Base-by-base conservation (phyloP, 2,329 filamentous ascomycete genomes). In the Westerdykella ornata region DNA sequence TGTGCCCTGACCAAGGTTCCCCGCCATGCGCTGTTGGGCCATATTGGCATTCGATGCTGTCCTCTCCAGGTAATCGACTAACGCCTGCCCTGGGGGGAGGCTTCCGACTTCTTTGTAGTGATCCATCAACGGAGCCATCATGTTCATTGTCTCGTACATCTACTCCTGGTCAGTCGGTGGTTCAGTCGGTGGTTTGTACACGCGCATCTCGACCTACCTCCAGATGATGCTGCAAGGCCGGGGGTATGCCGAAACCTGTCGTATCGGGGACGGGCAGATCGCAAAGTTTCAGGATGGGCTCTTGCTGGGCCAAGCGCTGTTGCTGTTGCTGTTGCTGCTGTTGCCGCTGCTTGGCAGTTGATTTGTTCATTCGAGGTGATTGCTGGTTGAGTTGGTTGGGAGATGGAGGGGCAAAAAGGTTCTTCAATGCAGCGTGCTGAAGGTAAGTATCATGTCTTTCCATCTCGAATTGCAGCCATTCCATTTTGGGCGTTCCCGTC, bases 381-480 rank as follows among this genome's bases (percentile, higher is more conserved):
- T 73, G 71, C 56, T 73, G 72, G 39, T 75, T 75, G 45, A 59
- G 45, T 36, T 56, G 61, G 16, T 57, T 60, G 9, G 73, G 71
- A 12, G 72, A 73, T 47, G 70, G 71, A 46, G 72, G 62, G 8
- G 50, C 52, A 38, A 73, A 65, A 33, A 72, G 59, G 43, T 59
- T 59, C 55, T 66, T 75, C 54, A 81, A 57, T 37, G 73, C 73
- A 46, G 73, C 78, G 40, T 87, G 80, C 16, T 88, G 82, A 35
- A 97, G 72, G 56, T 84, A 95, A 66, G 97, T 89, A 52, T 89
- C 85, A 56, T 94, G 84, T 37, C 74, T 76, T 28, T 73, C 77
- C 1, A 85, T 87, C 35, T 81, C 74, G 52, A 97, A 89, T 55
- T 95, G 87, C 37, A 97, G 76, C 45, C 88, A 73, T 47, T 95